Evolutionary conservation across 1,284 basidiomycete genomes (phyloP).

Genomic region (Ceratobasidium papillatum): DNA sequence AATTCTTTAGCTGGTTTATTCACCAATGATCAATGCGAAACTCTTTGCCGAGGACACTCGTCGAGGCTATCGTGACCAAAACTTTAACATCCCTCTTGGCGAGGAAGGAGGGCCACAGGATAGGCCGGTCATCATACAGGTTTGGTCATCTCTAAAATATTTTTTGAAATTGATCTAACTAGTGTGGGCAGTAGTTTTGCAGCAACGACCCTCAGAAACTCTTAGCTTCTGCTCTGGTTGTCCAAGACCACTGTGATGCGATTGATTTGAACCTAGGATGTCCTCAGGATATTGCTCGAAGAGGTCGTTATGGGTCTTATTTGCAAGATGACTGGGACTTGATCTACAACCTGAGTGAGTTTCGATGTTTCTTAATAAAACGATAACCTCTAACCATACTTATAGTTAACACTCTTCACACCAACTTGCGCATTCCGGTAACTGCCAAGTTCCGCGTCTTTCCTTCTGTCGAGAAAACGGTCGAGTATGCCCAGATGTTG

Average conservation of each 20-base stretch:
- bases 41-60: conserved; percentile 72
- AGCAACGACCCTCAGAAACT: conserved; percentile 87
- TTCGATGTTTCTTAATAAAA: no score
- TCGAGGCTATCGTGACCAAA: conserved; percentile 61
- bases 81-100: conserved; percentile 73
- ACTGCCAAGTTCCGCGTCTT: conserved; percentile 97
- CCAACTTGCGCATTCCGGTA: conserved; percentile 86
- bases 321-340: conserved; percentile 95
- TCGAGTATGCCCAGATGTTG: conserved; percentile 94
- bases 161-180: background rate
- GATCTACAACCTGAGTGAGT: conserved; percentile 80
- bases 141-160: conserved; percentile 45
- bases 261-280: conserved; percentile 97
- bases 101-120: conserved; percentile 75
- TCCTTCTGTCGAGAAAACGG: conserved; percentile 83
- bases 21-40: conserved; percentile 98
- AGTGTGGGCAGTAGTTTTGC: conserved; percentile 68
- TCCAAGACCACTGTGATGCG: conserved; percentile 85
- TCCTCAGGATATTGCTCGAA: conserved; percentile 92
- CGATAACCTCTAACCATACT: background rate
- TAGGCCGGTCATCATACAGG: conserved; percentile 88
- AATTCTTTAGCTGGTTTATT: conserved; percentile 77
- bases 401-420: conserved; percentile 83
- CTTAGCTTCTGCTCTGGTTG: conserved; percentile 74
- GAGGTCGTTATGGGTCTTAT: conserved; percentile 90